phyloP scores from a whole-genome alignment of 2,329 filamentous ascomycete genomes.

The Ceratocystis huliohia region DNA sequence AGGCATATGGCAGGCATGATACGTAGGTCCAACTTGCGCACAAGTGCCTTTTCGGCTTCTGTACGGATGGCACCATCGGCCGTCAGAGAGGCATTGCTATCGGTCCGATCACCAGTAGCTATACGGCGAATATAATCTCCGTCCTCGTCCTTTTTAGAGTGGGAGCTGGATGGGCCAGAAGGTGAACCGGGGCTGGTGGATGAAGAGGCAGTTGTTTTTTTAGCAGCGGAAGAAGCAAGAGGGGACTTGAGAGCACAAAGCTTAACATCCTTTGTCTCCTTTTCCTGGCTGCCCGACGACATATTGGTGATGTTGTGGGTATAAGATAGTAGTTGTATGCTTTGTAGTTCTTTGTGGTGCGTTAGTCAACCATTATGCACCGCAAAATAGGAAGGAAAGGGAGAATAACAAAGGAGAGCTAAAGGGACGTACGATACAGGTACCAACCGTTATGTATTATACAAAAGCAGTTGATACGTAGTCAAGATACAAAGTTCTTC shows the following conservation, averaged over 20 bases:
- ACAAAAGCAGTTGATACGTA: neutral
- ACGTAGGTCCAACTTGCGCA: constrained; percentile 20
- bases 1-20: constrained; percentile 21
- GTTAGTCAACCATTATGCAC: neutral
- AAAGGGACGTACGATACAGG: neutral
- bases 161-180: constrained; percentile 9
- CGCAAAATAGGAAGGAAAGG: neutral
- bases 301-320: neutral
- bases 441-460: neutral
- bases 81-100: constrained; percentile 6
- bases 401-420: neutral
- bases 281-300: neutral
- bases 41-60: neutral
- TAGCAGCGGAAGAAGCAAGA: neutral
- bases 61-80: neutral
- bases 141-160: constrained; percentile 16
- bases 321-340: neutral
- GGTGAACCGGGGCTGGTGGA: neutral
- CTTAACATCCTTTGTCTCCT: neutral
- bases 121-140: constrained; percentile 10
- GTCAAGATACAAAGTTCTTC: neutral
- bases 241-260: neutral
- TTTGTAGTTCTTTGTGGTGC: neutral
- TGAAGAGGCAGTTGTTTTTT: neutral
- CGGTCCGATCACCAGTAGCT: neutral